Evolutionary conservation across 306 rosid genomes (phyloP).

Genomic region (Pterocarpus santalinus): DNA sequence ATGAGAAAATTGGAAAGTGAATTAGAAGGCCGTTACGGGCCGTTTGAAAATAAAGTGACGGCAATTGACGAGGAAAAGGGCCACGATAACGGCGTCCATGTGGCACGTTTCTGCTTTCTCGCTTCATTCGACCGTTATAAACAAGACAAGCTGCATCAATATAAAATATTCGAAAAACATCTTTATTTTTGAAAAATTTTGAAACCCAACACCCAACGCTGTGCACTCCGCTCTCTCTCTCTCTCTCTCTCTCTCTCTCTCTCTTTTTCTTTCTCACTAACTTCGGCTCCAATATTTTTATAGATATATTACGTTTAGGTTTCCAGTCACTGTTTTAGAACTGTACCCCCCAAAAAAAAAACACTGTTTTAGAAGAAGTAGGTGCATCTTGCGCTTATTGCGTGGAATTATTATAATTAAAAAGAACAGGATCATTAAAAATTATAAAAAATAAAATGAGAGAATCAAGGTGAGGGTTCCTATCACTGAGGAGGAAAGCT

Average conservation of each 20-base stretch:
- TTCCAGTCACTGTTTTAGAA: background rate
- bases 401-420: slow-evolving; percentile 9
- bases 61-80: slow-evolving; percentile 5
- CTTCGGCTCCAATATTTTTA: background rate
- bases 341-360: too few relatives aligned
- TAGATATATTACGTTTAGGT: background rate
- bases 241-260: background rate
- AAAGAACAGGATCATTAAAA: background rate
- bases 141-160: slow-evolving; percentile 48
- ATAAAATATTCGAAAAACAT: background rate
- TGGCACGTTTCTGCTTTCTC: slow-evolving; percentile 49
- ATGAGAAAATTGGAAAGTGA: slow-evolving; percentile 30
- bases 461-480: slow-evolving; percentile 31
- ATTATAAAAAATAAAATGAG: background rate
- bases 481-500: slow-evolving; percentile 22
- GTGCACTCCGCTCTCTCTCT: background rate
- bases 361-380: background rate
- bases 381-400: slow-evolving; percentile 18
- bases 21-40: slow-evolving; percentile 56
- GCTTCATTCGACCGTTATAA: slow-evolving; percentile 76
- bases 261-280: background rate
- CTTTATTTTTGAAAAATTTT: slow-evolving; percentile 32
- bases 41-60: slow-evolving; percentile 52
- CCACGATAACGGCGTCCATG: slow-evolving; percentile 62
- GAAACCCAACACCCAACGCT: slow-evolving; percentile 35